Evolutionary conservation across 164 flowering plant genomes (phyloP).

Genomic region (Macadamia tetraphylla): DNA sequence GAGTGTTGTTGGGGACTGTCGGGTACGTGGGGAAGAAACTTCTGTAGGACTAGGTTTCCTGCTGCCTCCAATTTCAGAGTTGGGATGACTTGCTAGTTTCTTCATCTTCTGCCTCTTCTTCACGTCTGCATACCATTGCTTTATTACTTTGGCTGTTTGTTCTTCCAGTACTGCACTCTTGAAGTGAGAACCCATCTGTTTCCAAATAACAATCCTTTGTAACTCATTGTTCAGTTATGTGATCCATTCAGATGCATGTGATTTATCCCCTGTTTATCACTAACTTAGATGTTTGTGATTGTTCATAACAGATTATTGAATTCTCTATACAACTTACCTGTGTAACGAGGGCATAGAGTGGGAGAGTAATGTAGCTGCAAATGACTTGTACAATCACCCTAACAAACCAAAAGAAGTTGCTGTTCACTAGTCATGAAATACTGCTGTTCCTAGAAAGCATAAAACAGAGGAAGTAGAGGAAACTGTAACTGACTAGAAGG

Average conservation of each 20-base stretch:
- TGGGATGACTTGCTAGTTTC: too few relatives aligned
- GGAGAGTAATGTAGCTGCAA: conserved; percentile 67
- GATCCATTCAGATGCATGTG: too few relatives aligned
- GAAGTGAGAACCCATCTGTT: conserved; percentile 60
- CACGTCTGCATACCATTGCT: conserved; percentile 45
- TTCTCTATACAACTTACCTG: conserved; percentile 30
- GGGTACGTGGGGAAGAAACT: background rate
- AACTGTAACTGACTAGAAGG: too few relatives aligned
- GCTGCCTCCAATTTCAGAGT: background rate
- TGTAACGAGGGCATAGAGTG: conserved; percentile 67
- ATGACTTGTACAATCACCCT: conserved; percentile 39
- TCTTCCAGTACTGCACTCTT: conserved; percentile 42
- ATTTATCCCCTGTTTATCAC: too few relatives aligned
- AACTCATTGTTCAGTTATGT: background rate
- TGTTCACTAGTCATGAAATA: too few relatives aligned
- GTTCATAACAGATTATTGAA: too few relatives aligned
- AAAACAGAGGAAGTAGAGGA: too few relatives aligned
- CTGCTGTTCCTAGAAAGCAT: too few relatives aligned
- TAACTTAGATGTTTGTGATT: background rate
- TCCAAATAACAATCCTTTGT: background rate
- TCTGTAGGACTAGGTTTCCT: background rate
- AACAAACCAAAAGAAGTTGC: too few relatives aligned
- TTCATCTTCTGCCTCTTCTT: conserved; percentile 21
- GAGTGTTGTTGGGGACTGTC: background rate
- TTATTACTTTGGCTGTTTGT: conserved; percentile 33